Evolutionary conservation across 495 filamentous ascomycete genomes (phyloP), one percentile per base, ranked within the genome.

Genomic region (Cudoniella acicularis): DNA sequence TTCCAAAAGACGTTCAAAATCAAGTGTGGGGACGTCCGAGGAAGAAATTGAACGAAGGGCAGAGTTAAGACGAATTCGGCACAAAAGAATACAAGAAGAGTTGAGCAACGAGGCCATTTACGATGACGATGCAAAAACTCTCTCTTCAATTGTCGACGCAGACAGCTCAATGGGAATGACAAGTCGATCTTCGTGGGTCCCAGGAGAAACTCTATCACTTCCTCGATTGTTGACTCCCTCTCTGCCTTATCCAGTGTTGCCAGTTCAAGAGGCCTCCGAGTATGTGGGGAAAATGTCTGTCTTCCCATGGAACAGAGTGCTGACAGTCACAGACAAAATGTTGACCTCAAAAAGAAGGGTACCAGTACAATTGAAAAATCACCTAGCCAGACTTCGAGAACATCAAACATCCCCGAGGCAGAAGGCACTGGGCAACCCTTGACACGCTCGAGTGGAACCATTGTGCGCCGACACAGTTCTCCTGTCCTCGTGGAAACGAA

Each of bases 51-150:
- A 75, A 47, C 71, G 79, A 4, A 72, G 79, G 52, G 77, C 76
- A 27, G 79, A 82, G 59, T 57, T 82, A 50, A 77, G 72, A 61
- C 70, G 78, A 46, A 63, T 80, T 13, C 73, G 77, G 69, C 73
- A 77, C 52, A 74, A 76, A 57, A 70, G 79, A 56, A 81, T 82
- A 21, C 75, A 77, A 52, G 77, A 80, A 42, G 79, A 82, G 53
- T 64, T 82, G 26, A 74, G 73, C 52, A 76, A 63, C 23, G 64
- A 64, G 42, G 49, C 27, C 21, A 25, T 56, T 3, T 69, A 67
- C 49, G 67, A 69, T 43, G 61, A 62, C 18, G 64, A 69, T 65
- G 67, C 64, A 23, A 67, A 65, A 43, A 64, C 64, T 17, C 2
- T 69, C 11, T 50, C 61, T 1, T 56, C 62, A 6, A 18, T 64